Base-by-base conservation (phyloP, 768 basidiomycete species). In the Mycena indigotica region DNA sequence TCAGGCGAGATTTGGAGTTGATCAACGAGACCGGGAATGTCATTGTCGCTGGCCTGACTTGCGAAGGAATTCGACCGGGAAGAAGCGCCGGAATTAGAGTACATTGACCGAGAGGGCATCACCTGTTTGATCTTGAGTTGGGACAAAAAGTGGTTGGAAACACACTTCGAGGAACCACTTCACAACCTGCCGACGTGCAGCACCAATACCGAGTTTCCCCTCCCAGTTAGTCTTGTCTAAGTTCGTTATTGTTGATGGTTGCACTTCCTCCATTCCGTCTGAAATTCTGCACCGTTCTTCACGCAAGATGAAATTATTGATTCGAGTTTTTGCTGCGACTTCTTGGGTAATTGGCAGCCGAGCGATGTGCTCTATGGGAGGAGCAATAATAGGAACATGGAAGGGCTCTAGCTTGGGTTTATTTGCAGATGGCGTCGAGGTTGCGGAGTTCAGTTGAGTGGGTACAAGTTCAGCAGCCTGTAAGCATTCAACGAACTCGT, bases 1-100 rank as follows among this genome's bases (percentile, higher is more conserved):
- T 87, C 80, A 0, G 75, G 77, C 0, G 81, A 85, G 2, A 72
- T 77, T 6, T 68, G 67, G 24, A 89, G 75, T 53, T 88, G 84
- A 49, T 87, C 82, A 38, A 73, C 67, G 25, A 88, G 72, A 52
- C 83, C 68, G 13, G 32, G 66, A 50, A 58, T 46, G 59, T 40
- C 50, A 45, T 51, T 21, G 52, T 63, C 17, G 58, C 55, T 13
- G 53, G 65, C 55, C 53, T 50, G 30, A 65, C 21, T 23, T 25
- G 45, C 39, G 19, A 51, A 29, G 0, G 57, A 45, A 25, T 29
- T 53, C 10, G 26, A 38, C 19, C 53, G 39, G 2, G 63, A 65
- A 29, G 50, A 24, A 28, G 32, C 46, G 23, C 49, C 21, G 5
- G 56, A 48, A 24, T 28, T 39, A 38, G 29, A 5, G 15, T 21